Base-by-base conservation (phyloP, 495 filamentous ascomycete genomes). In the Tricharina praecox region DNA sequence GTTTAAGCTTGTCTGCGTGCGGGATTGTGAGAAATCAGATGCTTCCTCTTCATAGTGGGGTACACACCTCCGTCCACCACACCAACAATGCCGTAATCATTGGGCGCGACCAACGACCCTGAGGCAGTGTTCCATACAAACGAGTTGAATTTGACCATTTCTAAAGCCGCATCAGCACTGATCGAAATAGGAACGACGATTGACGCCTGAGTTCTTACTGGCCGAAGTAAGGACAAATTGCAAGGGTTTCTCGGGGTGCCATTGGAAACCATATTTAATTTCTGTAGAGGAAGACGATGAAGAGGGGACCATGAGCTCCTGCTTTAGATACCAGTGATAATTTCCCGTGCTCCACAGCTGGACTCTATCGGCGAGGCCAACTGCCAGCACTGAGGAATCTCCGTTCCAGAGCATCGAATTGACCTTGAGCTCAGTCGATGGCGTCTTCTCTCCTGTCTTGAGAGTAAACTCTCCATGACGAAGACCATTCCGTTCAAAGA, bases 241-340 rank as follows among this genome's bases (percentile, higher is more conserved):
- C 43, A 94, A 64, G 4, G 85, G 63, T 53, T 80, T 81, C 56
- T 95, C 90, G 18, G 82, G 77, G 63, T 96, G 84, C 90, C 90
- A 97, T 77, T 48, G 45, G 25, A 24, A 54, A 59, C 45, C 30
- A 35, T 16, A 33, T 20, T 34, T 46, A 13, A 8, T n/a, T 7
- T 18, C 18, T 20, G 9, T 5, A 33, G 15, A 33, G 13, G 25
- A 28, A n/a, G n/a, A n/a, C n/a, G n/a, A n/a, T n/a, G n/a, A n/a
- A n/a, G n/a, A n/a, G n/a, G n/a, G n/a, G 13, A 32, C 15, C 8
- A 25, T 39, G 11, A 87, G 68, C 58, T 97, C 90, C 64, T 94
- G 88, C 64, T 96, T 97, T n/a, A 96, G 67, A 59, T 96, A 96
- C 70, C 86, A 96, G 57, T 97, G 82, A 56, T 97, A 97, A 60